Base-by-base conservation (phyloP, 1,284 basidiomycete genomes). In the Gymnopus androsaceus region DNA sequence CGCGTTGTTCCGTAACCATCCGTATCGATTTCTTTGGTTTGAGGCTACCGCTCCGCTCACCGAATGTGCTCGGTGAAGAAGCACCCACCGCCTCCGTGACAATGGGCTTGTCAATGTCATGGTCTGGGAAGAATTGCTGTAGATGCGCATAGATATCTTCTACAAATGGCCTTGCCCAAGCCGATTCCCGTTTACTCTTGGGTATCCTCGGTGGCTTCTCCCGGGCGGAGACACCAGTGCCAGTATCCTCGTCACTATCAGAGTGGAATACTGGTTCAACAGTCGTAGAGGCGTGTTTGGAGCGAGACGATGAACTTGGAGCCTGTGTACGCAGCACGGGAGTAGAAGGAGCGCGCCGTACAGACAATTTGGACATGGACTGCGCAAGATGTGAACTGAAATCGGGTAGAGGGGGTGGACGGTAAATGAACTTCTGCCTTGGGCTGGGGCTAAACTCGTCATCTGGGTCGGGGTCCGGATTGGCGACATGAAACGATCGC, bases 21-120 rank as follows among this genome's bases (percentile, higher is more conserved):
- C 94, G 85, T 59, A 98, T 96, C 34, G 92, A 92, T 74, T 88
- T 89, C 57, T 73, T 72, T 51, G 70, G 67, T 49, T 62, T 59
- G 47, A 49, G 56, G 27, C 34, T 37, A 55, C 51, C 62, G 63
- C 58, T 40, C 8, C 30, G 11, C 41, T 31, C 15, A 4, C 23
- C 12, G 8, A 19, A 19, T 37, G 27, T 30, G 11, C 37, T 5
- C 7, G 40, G 9, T 21, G 21, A 21, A 19, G 31, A 15, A n/a
- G 8, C 27, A 28, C 82, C 83, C 11, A 83, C 78, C 5, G 76
- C 74, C 15, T 80, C 74, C 55, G 90, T 87, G 44, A 94, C 85
- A 54, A 95, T 83, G 0, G 93, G 91, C 66, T 90, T 87, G 71
- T 98, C 95, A 47, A 98, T 81, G 67, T 98, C 90, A 67, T 94